Evolutionary conservation across 768 basidiomycete species (phyloP).

Genomic region (Phanerochaete carnosa): DNA sequence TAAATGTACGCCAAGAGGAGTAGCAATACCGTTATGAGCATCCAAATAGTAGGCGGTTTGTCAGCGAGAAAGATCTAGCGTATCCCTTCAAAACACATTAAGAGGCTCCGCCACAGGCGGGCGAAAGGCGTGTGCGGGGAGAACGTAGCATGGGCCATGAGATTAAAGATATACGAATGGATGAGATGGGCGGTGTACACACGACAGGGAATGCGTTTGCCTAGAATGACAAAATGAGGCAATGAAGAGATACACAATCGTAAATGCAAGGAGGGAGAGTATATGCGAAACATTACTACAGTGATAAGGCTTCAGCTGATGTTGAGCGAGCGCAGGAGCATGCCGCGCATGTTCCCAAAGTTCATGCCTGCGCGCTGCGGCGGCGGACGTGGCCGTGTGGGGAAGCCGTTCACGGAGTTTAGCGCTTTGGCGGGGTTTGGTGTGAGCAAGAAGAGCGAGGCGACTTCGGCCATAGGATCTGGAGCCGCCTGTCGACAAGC

Average conservation of each 20-base stretch:
- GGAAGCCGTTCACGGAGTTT: slow-evolving; percentile 4
- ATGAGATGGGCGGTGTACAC: not conserved
- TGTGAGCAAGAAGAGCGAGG: slow-evolving; percentile 7
- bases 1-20: not conserved
- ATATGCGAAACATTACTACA: not conserved
- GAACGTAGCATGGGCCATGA: not conserved
- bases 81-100: not conserved
- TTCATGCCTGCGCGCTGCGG: not conserved
- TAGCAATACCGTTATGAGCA: no score
- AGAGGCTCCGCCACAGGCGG: not conserved
- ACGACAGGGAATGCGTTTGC: not conserved
- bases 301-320: not conserved
- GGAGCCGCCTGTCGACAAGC: not conserved
- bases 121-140: not conserved
- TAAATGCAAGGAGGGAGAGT: not conserved
- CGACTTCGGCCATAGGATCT: slow-evolving; percentile 5
- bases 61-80: not conserved
- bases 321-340: slow-evolving; percentile 12
- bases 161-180: not conserved
- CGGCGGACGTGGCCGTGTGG: slow-evolving; percentile 3
- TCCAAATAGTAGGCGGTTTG: no score
- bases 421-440: not conserved
- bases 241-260: not conserved
- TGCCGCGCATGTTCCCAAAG: not conserved
- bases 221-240: not conserved